Conservation (phyloP, 1,284 basidiomycete species). For the Malassezia cuniculi region DNA sequence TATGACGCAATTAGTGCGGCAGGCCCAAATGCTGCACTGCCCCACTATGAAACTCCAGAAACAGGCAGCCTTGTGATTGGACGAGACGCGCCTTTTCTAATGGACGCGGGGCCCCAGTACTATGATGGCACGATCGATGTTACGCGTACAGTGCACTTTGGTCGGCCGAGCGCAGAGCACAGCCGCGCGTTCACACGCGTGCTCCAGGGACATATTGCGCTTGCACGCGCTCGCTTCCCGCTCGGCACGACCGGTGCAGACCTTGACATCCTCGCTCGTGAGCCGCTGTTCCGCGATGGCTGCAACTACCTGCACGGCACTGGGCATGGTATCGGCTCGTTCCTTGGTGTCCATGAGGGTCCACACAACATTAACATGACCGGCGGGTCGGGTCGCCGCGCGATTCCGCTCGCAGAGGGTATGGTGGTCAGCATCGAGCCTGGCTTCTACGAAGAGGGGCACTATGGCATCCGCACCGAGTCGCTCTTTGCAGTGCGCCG, state of each 20-base stretch:
- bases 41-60: conserved; percentile 41
- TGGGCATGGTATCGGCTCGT: conserved; percentile 37
- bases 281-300: conserved; percentile 34
- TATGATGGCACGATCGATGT: conserved; percentile 41
- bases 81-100: conserved; percentile 31
- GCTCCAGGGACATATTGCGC: conserved; percentile 50
- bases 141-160: conserved; percentile 66
- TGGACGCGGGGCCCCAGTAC: conserved; percentile 38
- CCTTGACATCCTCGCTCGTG: conserved; percentile 31
- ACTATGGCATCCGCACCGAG: conserved; percentile 38
- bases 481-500: conserved; percentile 26
- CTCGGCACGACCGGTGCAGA: conserved; percentile 31
- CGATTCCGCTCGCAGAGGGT: conserved; percentile 21
- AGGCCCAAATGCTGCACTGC: conserved; percentile 36
- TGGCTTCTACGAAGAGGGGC: conserved; percentile 37
- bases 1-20: conserved; percentile 40
- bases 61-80: conserved; percentile 26
- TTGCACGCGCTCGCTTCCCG: conserved; percentile 28
- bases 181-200: conserved; percentile 82
- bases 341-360: conserved; percentile 36
- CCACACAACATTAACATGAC: conserved; percentile 32
- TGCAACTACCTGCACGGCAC: conserved; percentile 33
- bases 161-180: conserved; percentile 66
- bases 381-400: conserved; percentile 22
- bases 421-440: conserved; percentile 39